A percentile compares a stretch with the other conserved stretches of the same genome.
phyloP scores from a whole-genome alignment of 768 basidiomycete genomes.

The Asterophora parasitica region DNA sequence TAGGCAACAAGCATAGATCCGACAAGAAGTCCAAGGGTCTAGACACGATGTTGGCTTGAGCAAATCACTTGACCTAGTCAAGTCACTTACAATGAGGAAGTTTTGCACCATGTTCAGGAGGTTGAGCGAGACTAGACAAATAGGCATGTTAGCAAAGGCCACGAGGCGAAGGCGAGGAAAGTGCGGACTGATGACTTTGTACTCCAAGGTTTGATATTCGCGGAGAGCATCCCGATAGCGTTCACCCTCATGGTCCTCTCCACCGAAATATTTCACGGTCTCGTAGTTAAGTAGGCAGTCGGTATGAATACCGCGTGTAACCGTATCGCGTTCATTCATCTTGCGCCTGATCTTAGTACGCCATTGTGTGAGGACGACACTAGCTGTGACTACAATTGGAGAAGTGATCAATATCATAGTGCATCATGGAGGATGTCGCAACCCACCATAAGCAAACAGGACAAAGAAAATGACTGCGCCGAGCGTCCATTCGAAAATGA shows the following conservation, averaged over 20 bases:
- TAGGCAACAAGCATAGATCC: conserved; percentile 77
- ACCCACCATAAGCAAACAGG: conserved; percentile 68
- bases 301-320: conserved; percentile 79
- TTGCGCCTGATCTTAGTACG: conserved; percentile 68
- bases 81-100: conserved; percentile 62
- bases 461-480: conserved; percentile 65
- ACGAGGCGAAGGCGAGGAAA: background rate
- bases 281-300: conserved; percentile 80
- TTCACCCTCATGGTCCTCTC: conserved; percentile 72
- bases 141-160: conserved; percentile 1
- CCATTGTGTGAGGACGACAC: conserved; percentile 61
- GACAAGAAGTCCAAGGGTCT: conserved; percentile 76
- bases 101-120: conserved; percentile 76
- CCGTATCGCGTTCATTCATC: conserved; percentile 82
- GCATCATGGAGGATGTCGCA: background rate
- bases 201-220: conserved; percentile 71
- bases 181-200: conserved; percentile 62
- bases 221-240: conserved; percentile 69
- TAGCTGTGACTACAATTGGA: conserved; percentile 35
- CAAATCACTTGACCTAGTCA: background rate
- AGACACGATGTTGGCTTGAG: conserved; percentile 6
- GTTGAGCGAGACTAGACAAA: conserved; percentile 55
- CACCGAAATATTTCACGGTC: conserved; percentile 87
- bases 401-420: background rate
- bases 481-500: conserved; percentile 62